Evolutionary conservation across 2,329 filamentous ascomycete genomes (phyloP).

Genomic region (Fusarium guadeloupense): DNA sequence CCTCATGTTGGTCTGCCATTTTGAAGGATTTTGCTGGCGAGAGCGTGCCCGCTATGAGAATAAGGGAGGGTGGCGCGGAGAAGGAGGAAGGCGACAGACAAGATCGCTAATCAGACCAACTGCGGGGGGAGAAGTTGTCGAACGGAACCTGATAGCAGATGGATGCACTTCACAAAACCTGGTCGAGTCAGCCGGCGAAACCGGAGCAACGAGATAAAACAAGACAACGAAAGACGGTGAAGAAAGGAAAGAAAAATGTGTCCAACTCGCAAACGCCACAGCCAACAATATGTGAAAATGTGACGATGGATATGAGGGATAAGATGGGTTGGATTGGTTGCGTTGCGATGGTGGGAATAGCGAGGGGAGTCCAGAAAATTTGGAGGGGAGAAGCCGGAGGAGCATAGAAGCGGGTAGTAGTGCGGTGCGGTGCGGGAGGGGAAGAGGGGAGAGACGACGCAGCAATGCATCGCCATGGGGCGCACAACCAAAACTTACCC

Average conservation of each 20-base stretch:
- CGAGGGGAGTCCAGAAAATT: slow-evolving; percentile 30
- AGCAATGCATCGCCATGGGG: slow-evolving; percentile 23
- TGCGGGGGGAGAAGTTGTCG: slow-evolving; percentile 41
- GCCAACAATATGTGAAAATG: slow-evolving; percentile 21
- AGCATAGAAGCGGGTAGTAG: slow-evolving; percentile 19
- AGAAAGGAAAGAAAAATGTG: slow-evolving; percentile 13
- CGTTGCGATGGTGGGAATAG: slow-evolving; percentile 26
- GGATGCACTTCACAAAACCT: slow-evolving; percentile 49
- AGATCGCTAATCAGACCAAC: slow-evolving; percentile 45
- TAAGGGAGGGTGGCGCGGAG: slow-evolving; percentile 41
- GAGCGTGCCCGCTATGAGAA: slow-evolving; percentile 52
- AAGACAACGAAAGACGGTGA: slow-evolving; percentile 3
- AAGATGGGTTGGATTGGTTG: slow-evolving; percentile 22
- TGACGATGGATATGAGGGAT: slow-evolving; percentile 23
- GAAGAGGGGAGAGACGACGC: slow-evolving; percentile 32
- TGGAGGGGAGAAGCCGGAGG: slow-evolving; percentile 32
- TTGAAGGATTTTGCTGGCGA: slow-evolving; percentile 50
- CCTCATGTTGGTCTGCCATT: slow-evolving; percentile 79
- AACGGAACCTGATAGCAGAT: slow-evolving; percentile 42
- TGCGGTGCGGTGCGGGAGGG: slow-evolving; percentile 25
- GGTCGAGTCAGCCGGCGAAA: slow-evolving; percentile 39
- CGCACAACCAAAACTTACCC: slow-evolving; percentile 46
- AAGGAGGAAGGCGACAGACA: slow-evolving; percentile 40
- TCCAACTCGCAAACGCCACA: slow-evolving; percentile 28
- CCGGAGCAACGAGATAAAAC: slow-evolving; percentile 11